A percentile compares a stretch with the other conserved stretches of the same genome.
Conservation (phyloP, 2,329 filamentous ascomycete species). For the Pestalotiopsis sp. region DNA sequence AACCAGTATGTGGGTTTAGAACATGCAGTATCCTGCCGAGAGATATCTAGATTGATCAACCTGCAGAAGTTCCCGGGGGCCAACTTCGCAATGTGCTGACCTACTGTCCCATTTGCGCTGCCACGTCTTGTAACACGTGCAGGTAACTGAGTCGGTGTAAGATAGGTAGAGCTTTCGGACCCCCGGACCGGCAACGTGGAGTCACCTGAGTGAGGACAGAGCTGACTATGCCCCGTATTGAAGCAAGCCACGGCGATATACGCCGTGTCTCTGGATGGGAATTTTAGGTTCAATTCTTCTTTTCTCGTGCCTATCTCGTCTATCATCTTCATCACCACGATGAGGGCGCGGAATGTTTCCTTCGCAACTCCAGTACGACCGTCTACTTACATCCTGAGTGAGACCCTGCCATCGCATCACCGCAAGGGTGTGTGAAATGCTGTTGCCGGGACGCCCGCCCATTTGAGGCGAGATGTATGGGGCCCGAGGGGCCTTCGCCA, state of each 20-base stretch:
- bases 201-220: background rate
- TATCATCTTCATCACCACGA: background rate
- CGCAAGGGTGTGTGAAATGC: background rate
- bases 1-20: background rate
- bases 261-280: background rate
- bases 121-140: background rate
- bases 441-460: background rate
- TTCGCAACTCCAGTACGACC: background rate
- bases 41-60: background rate
- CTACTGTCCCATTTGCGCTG: background rate
- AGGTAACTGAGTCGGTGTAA: conserved; percentile 1
- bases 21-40: background rate
- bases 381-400: background rate
- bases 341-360: background rate
- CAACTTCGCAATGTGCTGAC: background rate
- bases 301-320: background rate
- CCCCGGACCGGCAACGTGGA: background rate
- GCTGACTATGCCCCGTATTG: background rate
- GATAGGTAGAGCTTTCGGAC: background rate
- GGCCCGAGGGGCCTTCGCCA: background rate
- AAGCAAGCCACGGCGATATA: background rate
- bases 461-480: background rate
- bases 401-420: background rate
- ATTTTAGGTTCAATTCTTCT: background rate
- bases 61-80: background rate